Percentiles rank a stretch among this genome's conserved stretches.
Conservation (phyloP, 192 early-diverging fungal genomes). For the Podila horticola region DNA sequence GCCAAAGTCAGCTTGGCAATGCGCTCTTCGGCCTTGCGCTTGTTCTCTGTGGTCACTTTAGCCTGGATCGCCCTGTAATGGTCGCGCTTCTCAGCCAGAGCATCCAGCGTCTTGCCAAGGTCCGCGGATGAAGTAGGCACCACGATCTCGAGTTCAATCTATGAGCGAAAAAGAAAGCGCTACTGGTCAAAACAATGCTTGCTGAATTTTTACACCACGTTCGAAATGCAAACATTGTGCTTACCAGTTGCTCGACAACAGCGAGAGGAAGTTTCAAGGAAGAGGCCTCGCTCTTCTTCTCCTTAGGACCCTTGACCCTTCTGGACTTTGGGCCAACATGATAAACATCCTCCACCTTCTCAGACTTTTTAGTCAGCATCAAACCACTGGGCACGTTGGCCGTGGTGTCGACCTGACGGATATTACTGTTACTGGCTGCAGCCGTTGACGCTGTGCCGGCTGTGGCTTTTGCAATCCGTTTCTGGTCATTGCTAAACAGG, state of each 20-base stretch:
- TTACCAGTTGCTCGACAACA: conserved; percentile 78
- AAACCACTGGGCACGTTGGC: conserved; percentile 76
- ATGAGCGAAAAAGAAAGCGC: background rate
- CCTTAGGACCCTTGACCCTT: conserved; percentile 57
- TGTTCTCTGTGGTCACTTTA: conserved; percentile 80
- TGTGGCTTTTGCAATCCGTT: conserved; percentile 29
- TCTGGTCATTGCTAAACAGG: conserved; percentile 16
- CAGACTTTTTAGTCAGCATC: conserved; percentile 76
- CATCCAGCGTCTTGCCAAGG: conserved; percentile 73
- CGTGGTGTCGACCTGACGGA: conserved; percentile 64
- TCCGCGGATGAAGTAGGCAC: conserved; percentile 74
- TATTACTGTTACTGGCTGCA: conserved; percentile 30
- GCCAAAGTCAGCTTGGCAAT: conserved; percentile 60
- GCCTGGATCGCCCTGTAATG: conserved; percentile 78
- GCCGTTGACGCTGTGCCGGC: conserved; percentile 10
- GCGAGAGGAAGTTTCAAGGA: conserved; percentile 71
- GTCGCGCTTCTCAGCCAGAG: conserved; percentile 70
- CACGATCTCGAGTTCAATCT: conserved; percentile 66
- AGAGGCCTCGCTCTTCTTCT: conserved; percentile 34
- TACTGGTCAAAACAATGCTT: background rate
- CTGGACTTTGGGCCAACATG: conserved; percentile 65
- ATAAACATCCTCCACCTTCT: conserved; percentile 74
- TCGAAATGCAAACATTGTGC: background rate
- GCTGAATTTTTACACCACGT: no score
- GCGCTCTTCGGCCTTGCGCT: conserved; percentile 81